phyloP scores from a whole-genome alignment of 805 yeast species.

The Metschnikowia arizonensis region DNA sequence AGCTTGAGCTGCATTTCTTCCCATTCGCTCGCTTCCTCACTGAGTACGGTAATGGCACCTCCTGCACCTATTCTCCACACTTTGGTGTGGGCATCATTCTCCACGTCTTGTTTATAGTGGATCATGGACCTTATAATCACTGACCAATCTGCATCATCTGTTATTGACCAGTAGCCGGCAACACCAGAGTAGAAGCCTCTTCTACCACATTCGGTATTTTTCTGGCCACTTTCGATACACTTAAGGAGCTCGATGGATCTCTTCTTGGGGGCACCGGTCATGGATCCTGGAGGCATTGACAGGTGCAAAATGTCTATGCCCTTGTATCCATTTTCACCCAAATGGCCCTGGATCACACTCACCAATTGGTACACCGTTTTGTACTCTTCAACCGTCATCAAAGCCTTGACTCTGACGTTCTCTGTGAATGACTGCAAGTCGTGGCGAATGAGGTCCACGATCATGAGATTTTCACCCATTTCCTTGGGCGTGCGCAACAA shows the following conservation, averaged over 20 bases:
- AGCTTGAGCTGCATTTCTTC: conserved; percentile 85
- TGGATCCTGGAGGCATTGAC: conserved; percentile 95
- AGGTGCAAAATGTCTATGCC: conserved; percentile 78
- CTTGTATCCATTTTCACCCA: conserved; percentile 36
- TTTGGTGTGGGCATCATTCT: conserved; percentile 19
- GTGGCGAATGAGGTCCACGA: conserved; percentile 91
- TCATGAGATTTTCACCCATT: conserved; percentile 94
- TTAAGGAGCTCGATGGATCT: conserved; percentile 83
- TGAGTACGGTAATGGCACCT: conserved; percentile 91
- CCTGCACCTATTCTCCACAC: conserved; percentile 95
- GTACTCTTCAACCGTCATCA: conserved; percentile 93
- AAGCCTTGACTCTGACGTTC: conserved; percentile 64
- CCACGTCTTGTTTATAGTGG: conserved; percentile 51
- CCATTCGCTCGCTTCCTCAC: conserved; percentile 82
- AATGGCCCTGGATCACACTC: conserved; percentile 73
- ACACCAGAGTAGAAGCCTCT: conserved; percentile 91
- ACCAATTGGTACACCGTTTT: conserved; percentile 88
- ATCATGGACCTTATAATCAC: conserved; percentile 86
- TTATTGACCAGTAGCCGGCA: conserved; percentile 89
- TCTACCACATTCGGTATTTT: conserved; percentile 41
- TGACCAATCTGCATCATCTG: conserved; percentile 91
- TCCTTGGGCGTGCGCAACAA: conserved; percentile 84
- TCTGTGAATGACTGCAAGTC: conserved; percentile 70
- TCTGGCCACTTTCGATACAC: conserved; percentile 45
- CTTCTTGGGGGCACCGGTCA: conserved; percentile 99